Evolutionary conservation across 169 alveolate genomes (phyloP), one percentile per base, ranked within the genome.

Genomic region (Cryptosporidium parvum): DNA sequence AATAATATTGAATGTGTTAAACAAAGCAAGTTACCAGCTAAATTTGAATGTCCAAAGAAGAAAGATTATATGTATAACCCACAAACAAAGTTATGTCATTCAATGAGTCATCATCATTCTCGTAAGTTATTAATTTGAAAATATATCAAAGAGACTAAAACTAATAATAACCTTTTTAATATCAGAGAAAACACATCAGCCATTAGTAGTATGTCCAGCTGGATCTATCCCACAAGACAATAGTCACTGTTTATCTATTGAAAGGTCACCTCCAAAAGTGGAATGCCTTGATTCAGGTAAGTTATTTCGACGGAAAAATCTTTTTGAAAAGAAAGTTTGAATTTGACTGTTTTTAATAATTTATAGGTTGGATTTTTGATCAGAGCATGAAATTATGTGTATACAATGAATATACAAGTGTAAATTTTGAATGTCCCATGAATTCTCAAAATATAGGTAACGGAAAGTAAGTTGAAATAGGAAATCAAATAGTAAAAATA

Each of bases 31-130:
- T 16, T 80, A 8, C 80, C 89, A 37, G 80, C 89, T 3, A 80
- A 80, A 48, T 59, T 45, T 59, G 89, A 80, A 4, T 80, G 89
- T 44, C 89, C 89, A 14, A 80, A 80, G 75, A 80, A 80, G 37
- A 80, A 80, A 62, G 89, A 80, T 44, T 80, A 80, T 65, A 53
- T 80, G 53, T 80, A 61, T 29, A 80, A 80, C 62, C 89, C 73
- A 29, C 59, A 80, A 80, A 80, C 89, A 33, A 65, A 44, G 29
- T 37, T 80, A 26, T 80, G 89, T n/a, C 89, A 80, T 62, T 65
- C 75, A 23, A 80, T 31, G 68, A 80, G 89, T 59, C 73, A 80
- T 62, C 89, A 80, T 62, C 89, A 80, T 80, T 65, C 75, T 8
- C 89, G 89, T 80, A 80, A 80, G 89, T 80, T 33, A n/a, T 44